Evolutionary conservation across 1,284 basidiomycete genomes (phyloP).

Genomic region (Tilletiaria anomala): DNA sequence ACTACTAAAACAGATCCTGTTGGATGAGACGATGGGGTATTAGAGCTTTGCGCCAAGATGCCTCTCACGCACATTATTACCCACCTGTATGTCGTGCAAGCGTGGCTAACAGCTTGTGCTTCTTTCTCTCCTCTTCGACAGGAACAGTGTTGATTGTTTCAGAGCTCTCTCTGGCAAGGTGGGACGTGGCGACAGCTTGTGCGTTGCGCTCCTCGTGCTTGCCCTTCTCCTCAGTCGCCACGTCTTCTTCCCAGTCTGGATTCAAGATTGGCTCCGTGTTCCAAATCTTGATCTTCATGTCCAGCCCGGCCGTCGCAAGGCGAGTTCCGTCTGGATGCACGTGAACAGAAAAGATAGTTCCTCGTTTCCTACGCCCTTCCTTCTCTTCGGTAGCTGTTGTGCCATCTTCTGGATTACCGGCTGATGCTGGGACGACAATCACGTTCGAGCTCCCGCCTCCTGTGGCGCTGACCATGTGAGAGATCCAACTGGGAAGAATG

Average conservation of each 20-base stretch:
- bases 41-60: neutral
- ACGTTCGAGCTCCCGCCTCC: neutral
- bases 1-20: slow-evolving; percentile 73
- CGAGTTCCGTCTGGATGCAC: slow-evolving; percentile 92
- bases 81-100: slow-evolving; percentile 74
- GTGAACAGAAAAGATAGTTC: slow-evolving; percentile 79
- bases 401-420: no score
- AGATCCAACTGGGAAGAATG: slow-evolving; percentile 36
- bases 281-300: slow-evolving; percentile 94
- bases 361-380: slow-evolving; percentile 50
- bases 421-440: neutral
- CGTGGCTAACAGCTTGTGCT: slow-evolving; percentile 76
- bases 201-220: no score
- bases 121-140: slow-evolving; percentile 54
- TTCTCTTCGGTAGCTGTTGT: slow-evolving; percentile 14
- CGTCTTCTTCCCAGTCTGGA: slow-evolving; percentile 50
- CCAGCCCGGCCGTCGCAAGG: slow-evolving; percentile 82
- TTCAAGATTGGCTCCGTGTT: slow-evolving; percentile 81
- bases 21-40: neutral
- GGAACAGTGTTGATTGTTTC: slow-evolving; percentile 86
- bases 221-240: no score
- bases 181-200: no score
- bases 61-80: slow-evolving; percentile 7
- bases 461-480: slow-evolving; percentile 12
- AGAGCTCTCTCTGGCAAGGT: slow-evolving; percentile 92